Base-by-base conservation (phyloP, 2,329 filamentous ascomycete species). In the Fusarium continuum region DNA sequence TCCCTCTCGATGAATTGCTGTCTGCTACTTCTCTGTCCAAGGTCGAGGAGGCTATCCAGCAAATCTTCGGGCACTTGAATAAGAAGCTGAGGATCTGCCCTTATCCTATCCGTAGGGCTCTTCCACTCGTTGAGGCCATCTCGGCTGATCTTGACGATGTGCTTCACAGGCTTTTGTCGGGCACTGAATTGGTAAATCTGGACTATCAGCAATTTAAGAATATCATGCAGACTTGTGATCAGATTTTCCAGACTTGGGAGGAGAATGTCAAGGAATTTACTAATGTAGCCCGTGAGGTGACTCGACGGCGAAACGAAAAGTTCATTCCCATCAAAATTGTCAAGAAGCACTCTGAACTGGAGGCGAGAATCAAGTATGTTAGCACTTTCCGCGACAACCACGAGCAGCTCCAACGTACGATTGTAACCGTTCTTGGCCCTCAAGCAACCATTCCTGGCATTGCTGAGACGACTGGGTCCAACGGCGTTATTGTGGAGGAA, bases 281-380 rank as follows among this genome's bases (percentile, higher is more conserved):
- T 14, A 97, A 97, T 68, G 92, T 98, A 64, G 94, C 95, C 28
- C 91, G 95, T 78, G 96, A 99, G 72, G 93, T 96, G 7, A 97
- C 92, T 4, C 87, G 94, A 65, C 90, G 93, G 69, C 88, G 95
- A 68, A 96, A 97, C 72, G 96, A 98, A 76, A 97, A 96, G 75
- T 99, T 99, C 76, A 97, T 99, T 65, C 93, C 94, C 5, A 98
- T 99, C 82, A 98, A 98, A 80, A 93, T 99, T 75, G 86, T 84
- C 65, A 91, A 93, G 60, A 90, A 91, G 70, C 95, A 99, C 74
- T 89, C 87, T 32, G 91, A 94, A 75, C 91, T 95, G 22, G 93
- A 98, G 76, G 90, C 95, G 62, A 88, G 95, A 36, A 83, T 99
- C 67, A 93, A 91, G 72, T 99, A 99, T 75, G 93, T 99, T 64